A percentile compares a stretch with the other conserved stretches of the same genome.
These are phyloP conservation scores for Lactifluus rugatus DNA, from an alignment of 768 basidiomycete genomes.

Conservation along the genomic window DNA sequence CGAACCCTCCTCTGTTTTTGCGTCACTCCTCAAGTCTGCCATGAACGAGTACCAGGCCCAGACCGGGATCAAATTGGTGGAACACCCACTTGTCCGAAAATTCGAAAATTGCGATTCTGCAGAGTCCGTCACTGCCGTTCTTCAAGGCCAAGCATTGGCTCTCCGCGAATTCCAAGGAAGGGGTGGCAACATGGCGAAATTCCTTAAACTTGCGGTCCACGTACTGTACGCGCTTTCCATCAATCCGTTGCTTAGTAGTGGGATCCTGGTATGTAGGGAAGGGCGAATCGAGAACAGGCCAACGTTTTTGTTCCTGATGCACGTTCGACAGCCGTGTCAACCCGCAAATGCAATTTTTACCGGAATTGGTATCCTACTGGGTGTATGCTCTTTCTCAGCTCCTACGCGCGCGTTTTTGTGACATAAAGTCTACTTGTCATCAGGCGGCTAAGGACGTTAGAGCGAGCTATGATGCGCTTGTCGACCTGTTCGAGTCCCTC, in stretches of 20 bases:
- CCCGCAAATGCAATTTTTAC: neutral
- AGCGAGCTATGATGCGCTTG: neutral
- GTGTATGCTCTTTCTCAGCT: neutral
- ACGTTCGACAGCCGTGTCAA: neutral
- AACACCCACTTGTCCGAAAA: neutral
- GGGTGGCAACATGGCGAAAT: neutral
- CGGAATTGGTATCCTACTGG: neutral
- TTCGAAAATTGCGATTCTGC: neutral
- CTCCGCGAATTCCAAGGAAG: neutral
- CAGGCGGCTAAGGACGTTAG: neutral
- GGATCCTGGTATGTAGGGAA: neutral
- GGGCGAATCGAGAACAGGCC: too few relatives aligned
- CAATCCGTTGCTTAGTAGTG: neutral
- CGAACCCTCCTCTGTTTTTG: neutral
- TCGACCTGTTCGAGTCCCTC: neutral
- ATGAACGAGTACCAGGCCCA: neutral
- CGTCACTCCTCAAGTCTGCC: neutral
- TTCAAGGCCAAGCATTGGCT: neutral
- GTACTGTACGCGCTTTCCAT: neutral
- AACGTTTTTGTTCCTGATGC: neutral
- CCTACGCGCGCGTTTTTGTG: neutral
- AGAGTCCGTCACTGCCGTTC: neutral
- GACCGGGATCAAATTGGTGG: neutral
- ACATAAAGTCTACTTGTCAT: neutral
- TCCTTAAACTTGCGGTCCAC: neutral